Conservation (phyloP, 306 rosid species). For the Cucurbita pepo region DNA sequence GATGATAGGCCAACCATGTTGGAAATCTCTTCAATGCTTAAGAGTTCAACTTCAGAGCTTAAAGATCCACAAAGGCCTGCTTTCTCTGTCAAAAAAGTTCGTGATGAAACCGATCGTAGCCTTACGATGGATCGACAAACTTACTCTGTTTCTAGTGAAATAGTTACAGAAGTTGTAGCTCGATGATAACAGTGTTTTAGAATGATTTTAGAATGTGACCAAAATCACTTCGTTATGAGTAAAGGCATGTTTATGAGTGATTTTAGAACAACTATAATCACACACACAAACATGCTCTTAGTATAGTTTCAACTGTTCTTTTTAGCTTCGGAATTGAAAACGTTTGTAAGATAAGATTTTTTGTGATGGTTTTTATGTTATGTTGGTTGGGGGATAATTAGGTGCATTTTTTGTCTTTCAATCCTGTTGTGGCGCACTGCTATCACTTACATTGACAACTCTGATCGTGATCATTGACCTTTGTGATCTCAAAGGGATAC, state of each 20-base stretch:
- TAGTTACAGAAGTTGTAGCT: conserved; percentile 26
- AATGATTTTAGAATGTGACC: too few species aligned
- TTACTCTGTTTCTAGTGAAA: conserved; percentile 24
- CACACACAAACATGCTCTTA: too few species aligned
- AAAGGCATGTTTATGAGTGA: too few species aligned
- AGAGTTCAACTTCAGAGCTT: conserved; percentile 19
- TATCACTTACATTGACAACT: too few species aligned
- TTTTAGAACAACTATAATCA: background rate
- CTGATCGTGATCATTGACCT: too few species aligned
- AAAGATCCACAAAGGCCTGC: conserved; percentile 27
- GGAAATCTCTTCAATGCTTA: conserved; percentile 40
- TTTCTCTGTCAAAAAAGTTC: conserved; percentile 15
- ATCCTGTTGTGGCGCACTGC: conserved; percentile 81
- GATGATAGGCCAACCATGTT: conserved; percentile 50
- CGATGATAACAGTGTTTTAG: too few species aligned
- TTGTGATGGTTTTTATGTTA: background rate
- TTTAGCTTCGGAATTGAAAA: too few species aligned
- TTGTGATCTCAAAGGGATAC: too few species aligned
- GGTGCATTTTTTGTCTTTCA: conserved; percentile 77
- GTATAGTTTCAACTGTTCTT: too few species aligned
- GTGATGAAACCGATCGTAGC: background rate
- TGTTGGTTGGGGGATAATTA: conserved; percentile 16
- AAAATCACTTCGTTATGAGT: too few species aligned
- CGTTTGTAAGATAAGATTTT: too few species aligned
- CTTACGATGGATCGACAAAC: background rate